Conservation (phyloP, 2,329 filamentous ascomycete species). For the Ascochyta viciae-villosae region DNA sequence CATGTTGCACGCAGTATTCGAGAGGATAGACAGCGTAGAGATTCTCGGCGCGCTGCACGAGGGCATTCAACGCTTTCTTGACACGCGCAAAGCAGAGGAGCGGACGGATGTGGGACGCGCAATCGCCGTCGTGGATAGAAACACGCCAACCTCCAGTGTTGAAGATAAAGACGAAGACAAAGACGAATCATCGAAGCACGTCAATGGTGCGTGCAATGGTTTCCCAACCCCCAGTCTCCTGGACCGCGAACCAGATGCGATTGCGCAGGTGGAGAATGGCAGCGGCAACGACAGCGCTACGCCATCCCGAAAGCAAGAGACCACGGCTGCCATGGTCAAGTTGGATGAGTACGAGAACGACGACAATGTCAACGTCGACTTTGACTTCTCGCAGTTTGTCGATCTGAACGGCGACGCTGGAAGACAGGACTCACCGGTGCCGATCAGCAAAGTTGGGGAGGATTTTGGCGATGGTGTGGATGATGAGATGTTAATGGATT, state of each 20-base stretch:
- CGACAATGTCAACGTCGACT: not conserved
- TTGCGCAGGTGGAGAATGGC: not conserved
- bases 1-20: conserved; percentile 17
- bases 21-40: conserved; percentile 14
- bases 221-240: not conserved
- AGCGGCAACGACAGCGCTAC: not conserved
- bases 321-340: not conserved
- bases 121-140: not conserved
- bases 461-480: conserved; percentile 20
- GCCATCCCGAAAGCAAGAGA: not conserved
- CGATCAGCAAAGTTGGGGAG: not conserved
- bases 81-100: conserved; percentile 4
- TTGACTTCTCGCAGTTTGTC: not conserved
- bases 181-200: no score
- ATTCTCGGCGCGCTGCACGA: conserved; percentile 21
- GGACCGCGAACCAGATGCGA: not conserved
- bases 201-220: no score
- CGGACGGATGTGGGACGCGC: not conserved
- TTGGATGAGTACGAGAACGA: not conserved
- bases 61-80: conserved; percentile 18
- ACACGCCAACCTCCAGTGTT: not conserved
- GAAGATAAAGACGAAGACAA: not conserved
- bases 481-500: conserved; percentile 39
- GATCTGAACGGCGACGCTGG: not conserved
- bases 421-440: not conserved